These are phyloP conservation scores for Triadica sebifera DNA, from an alignment of 345 rosid genomes.

Conservation along the genomic window DNA sequence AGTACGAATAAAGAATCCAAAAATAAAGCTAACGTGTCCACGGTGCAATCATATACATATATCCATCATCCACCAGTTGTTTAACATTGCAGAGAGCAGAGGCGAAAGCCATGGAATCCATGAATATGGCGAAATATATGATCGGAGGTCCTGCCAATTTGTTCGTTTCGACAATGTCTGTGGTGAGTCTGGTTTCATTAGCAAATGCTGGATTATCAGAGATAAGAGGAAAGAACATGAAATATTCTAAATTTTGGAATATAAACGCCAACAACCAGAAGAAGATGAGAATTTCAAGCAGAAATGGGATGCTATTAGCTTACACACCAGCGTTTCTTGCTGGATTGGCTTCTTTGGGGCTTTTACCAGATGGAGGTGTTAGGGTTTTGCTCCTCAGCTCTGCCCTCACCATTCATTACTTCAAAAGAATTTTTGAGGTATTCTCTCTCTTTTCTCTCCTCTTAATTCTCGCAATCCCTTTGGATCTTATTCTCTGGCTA, in stretches of 20 bases:
- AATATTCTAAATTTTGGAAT: conserved; percentile 59
- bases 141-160: conserved; percentile 44
- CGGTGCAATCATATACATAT: too few relatives aligned
- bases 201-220: conserved; percentile 46
- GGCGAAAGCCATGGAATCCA: neutral
- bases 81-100: neutral
- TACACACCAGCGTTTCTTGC: conserved; percentile 64
- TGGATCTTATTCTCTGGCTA: too few relatives aligned
- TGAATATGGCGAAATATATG: neutral
- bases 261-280: neutral
- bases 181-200: conserved; percentile 22
- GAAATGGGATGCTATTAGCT: conserved; percentile 53
- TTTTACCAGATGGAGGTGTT: conserved; percentile 39
- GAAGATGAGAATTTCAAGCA: conserved; percentile 36
- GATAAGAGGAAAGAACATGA: conserved; percentile 41
- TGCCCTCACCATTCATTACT: conserved; percentile 63
- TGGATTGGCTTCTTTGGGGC: conserved; percentile 45
- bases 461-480: neutral
- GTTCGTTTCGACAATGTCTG: conserved; percentile 38
- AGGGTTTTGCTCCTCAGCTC: conserved; percentile 51
- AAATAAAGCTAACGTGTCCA: too few relatives aligned
- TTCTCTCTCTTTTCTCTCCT: neutral
- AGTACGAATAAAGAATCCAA: too few relatives aligned
- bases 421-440: conserved; percentile 65
- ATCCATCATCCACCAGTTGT: too few relatives aligned